These are phyloP conservation scores for Nitzschia sp. DNA, from an alignment of 108 stramenopile genomes.

Conservation along the genomic window DNA sequence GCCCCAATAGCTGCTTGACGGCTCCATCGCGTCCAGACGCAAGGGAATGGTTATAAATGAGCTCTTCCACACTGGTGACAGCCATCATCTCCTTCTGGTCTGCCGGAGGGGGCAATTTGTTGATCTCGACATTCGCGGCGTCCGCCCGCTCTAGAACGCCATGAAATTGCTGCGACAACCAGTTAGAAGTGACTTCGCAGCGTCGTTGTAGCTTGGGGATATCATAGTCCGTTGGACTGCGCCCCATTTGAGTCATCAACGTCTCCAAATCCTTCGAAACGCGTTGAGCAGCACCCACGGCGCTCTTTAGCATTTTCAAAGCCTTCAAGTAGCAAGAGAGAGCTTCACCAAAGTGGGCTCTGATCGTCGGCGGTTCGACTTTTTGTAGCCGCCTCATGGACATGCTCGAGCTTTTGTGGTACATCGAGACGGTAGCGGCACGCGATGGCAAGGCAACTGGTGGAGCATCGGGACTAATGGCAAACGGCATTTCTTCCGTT, in stretches of 20 bases:
- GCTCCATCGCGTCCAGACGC: slow-evolving; percentile 83
- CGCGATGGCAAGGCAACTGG: slow-evolving; percentile 42
- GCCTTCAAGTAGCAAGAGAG: slow-evolving; percentile 81
- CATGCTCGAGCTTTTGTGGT: slow-evolving; percentile 29
- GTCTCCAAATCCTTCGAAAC: slow-evolving; percentile 65
- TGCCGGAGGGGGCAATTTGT: slow-evolving; percentile 42
- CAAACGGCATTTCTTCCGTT: slow-evolving; percentile 85
- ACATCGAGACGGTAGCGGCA: slow-evolving; percentile 19
- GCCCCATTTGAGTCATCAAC: slow-evolving; percentile 40
- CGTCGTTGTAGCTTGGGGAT: slow-evolving; percentile 59
- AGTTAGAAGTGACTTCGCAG: slow-evolving; percentile 69
- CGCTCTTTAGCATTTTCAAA: slow-evolving; percentile 80
- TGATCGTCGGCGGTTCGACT: slow-evolving; percentile 42
- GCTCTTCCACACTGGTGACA: slow-evolving; percentile 65
- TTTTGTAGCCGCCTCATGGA: slow-evolving; percentile 13
- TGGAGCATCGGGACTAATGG: slow-evolving; percentile 54
- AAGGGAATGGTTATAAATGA: slow-evolving; percentile 86
- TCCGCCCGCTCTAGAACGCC: slow-evolving; percentile 87
- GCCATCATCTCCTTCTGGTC: slow-evolving; percentile 10
- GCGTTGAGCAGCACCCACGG: slow-evolving; percentile 69
- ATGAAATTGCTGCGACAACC: slow-evolving; percentile 77
- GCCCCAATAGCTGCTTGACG: slow-evolving; percentile 84
- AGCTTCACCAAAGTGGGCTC: slow-evolving; percentile 73
- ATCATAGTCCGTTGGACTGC: slow-evolving; percentile 16
- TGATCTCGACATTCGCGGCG: slow-evolving; percentile 74